Conservation (phyloP, 192 early-diverging fungal species). For the Thoreauomyces humboldtii region DNA sequence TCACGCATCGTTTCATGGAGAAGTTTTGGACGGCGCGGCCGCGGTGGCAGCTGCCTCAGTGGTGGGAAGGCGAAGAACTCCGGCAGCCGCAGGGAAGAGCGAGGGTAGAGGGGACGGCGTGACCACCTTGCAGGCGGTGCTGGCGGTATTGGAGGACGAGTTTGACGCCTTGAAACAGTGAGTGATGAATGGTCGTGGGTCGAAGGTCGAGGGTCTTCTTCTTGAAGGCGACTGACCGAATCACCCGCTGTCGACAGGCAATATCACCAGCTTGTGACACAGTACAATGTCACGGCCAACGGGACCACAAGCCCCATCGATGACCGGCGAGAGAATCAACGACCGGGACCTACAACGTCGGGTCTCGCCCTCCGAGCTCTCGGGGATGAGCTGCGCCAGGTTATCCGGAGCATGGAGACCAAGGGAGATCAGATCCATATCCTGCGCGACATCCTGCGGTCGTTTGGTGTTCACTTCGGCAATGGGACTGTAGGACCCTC, state of each 20-base stretch:
- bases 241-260: conserved; percentile 31
- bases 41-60: conserved; percentile 6
- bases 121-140: conserved; percentile 31
- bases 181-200: too few relatives aligned
- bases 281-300: too few relatives aligned
- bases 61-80: conserved; percentile 4
- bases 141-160: conserved; percentile 41
- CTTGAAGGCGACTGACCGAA: background rate
- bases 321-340: too few relatives aligned
- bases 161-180: conserved; percentile 42
- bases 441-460: conserved; percentile 46
- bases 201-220: background rate
- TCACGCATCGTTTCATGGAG: conserved; percentile 23
- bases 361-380: conserved; percentile 29
- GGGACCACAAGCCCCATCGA: background rate
- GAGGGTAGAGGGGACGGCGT: conserved; percentile 5
- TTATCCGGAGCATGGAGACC: conserved; percentile 50
- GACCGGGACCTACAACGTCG: too few relatives aligned
- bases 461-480: conserved; percentile 11
- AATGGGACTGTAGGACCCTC: too few relatives aligned
- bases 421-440: conserved; percentile 58
- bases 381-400: conserved; percentile 46
- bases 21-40: conserved; percentile 2
- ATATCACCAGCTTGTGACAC: conserved; percentile 42
- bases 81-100: background rate